Conservation (phyloP, 345 rosid genomes). For the rapeseed (Brassica napus) region Da-Ae NC_063442.1:28672501-28673000, state of each 20-base stretch:
- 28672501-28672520: conserved; percentile 52
- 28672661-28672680: conserved; percentile 11
- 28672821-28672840: neutral
- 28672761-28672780: conserved; percentile 13
- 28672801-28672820: neutral
- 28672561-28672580: neutral
- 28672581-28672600: neutral
- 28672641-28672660: neutral
- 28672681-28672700: neutral
- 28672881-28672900: neutral
- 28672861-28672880: neutral
- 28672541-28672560: conserved; percentile 35
- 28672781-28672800: neutral
- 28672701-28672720: conserved; percentile 12
- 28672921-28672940: neutral
- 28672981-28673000: neutral
- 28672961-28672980: neutral
- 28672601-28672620: neutral
- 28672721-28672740: neutral
- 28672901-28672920: too few species aligned
- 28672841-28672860: too few species aligned
- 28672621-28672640: conserved; percentile 3
- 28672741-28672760: conserved; percentile 1
- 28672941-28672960: neutral
- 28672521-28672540: conserved; percentile 62